These are phyloP conservation scores for Xylaria acuta DNA, from an alignment of 495 filamentous ascomycete genomes.

Conservation along the genomic window DNA sequence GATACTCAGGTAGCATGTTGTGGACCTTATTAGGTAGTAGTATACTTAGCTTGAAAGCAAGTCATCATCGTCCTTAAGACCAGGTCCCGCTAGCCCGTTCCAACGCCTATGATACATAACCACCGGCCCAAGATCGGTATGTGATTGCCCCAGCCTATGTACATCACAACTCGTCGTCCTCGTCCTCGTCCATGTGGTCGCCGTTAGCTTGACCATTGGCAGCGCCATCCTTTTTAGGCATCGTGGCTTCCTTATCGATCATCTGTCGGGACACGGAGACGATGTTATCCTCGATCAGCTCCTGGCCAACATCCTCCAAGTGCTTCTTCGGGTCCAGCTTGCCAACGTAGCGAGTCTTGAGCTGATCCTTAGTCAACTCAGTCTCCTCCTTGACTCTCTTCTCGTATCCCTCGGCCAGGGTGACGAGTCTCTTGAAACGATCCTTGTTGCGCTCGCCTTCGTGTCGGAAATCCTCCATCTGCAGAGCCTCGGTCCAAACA, in stretches of 20 bases:
- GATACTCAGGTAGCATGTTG: neutral
- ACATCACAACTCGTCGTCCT: conserved; percentile 54
- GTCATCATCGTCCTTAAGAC: conserved; percentile 31
- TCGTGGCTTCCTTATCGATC: conserved; percentile 97
- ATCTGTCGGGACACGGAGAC: conserved; percentile 95
- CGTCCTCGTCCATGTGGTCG: conserved; percentile 61
- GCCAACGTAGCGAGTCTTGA: conserved; percentile 98
- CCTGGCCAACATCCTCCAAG: conserved; percentile 92
- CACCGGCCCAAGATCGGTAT: conserved; percentile 27
- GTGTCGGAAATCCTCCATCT: conserved; percentile 94
- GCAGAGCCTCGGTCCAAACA: conserved; percentile 95
- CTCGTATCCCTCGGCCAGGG: conserved; percentile 93
- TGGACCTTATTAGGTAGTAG: neutral
- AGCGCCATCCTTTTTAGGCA: conserved; percentile 58
- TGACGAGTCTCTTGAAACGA: conserved; percentile 83
- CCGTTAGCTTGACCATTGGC: conserved; percentile 63
- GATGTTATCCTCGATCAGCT: conserved; percentile 98
- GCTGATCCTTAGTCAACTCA: conserved; percentile 92
- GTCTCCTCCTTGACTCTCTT: conserved; percentile 98
- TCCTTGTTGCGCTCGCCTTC: conserved; percentile 86
- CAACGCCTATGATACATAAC: conserved; percentile 46
- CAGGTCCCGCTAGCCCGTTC: conserved; percentile 37
- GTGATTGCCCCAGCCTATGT: conserved; percentile 29
- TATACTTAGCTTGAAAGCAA: conserved; percentile 26
- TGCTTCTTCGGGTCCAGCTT: conserved; percentile 99